Evolutionary conservation across 805 yeast genomes (phyloP), one percentile per base, ranked within the genome.

Genomic region (Candida argentea): DNA sequence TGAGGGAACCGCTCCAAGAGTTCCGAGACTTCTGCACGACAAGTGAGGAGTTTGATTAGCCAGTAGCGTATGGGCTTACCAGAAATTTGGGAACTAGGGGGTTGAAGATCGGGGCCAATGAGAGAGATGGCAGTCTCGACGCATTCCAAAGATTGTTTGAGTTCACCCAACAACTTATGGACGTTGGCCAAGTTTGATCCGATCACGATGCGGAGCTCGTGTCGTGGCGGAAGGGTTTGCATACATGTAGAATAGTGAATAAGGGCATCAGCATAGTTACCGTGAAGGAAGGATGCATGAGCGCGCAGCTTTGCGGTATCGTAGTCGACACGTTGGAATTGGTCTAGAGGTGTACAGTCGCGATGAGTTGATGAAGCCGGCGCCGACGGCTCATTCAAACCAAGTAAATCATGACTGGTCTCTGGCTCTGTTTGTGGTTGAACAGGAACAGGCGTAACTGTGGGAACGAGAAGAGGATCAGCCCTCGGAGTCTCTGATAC

Each of bases 11-110:
- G 69, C 43, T 91, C 99, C 29, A 75, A 44, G 50, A 74, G 73
- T 52, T 91, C 99, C 22, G 76, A 62, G 2, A 89, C 77, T 45
- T 91, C 96, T 0, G 95, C 96, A 37, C 73, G 71, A 35, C 79
- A 73, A 3, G 70, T 55, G 27, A 73, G 50, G 11, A 89, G 61
- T 50, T 85, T 87, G 14, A 69, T 52, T 79, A 86, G 84, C 51
- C 91, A 74, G 11, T 73, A 75, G 44, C 70, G 73, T 35, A 80
- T 64, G 1, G 64, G 43, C 42, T 77, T 76, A 5, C 68, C 75
- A 5, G 50, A 57, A 3, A 61, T 52, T 1, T 59, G 56, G 2
- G 39, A 11, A 22, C 49, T 54, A 2, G 34, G 29, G 2, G 56
- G 35, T 12, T 48, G 49, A 2, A 58, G 53, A 27, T 44, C 41